These are phyloP conservation scores for Coffea humblotiana DNA, from an alignment of 305 asterid genomes.

Conservation along the genomic window DNA sequence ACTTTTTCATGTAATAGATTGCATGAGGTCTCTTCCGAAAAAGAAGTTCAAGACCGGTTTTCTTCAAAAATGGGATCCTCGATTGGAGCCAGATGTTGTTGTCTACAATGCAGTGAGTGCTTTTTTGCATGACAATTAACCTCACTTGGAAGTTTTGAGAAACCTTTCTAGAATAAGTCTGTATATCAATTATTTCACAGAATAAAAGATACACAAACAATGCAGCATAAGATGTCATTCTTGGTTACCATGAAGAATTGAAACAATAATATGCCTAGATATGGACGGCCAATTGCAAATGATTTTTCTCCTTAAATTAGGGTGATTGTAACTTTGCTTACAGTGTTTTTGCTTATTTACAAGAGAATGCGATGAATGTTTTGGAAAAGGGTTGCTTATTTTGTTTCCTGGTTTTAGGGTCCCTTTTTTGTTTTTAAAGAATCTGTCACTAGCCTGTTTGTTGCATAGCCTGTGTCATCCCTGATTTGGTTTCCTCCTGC, in stretches of 20 bases:
- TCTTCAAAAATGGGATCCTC: conserved; percentile 90
- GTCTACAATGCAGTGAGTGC: conserved; percentile 85
- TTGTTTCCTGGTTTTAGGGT: background rate
- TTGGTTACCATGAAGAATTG: background rate
- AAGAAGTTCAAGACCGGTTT: conserved; percentile 68
- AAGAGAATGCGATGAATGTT: background rate
- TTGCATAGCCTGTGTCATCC: too few relatives aligned
- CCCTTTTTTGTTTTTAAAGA: too few relatives aligned
- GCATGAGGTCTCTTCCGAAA: conserved; percentile 83
- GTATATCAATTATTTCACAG: background rate
- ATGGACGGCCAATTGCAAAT: background rate
- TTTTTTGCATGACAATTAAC: background rate
- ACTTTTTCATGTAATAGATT: conserved; percentile 84
- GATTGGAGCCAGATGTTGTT: conserved; percentile 75
- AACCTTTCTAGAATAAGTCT: background rate
- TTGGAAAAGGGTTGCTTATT: background rate
- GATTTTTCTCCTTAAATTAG: background rate
- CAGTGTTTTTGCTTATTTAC: background rate
- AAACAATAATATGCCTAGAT: background rate
- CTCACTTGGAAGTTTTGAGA: background rate
- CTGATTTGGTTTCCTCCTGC: background rate
- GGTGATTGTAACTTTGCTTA: background rate
- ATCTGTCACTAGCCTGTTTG: background rate
- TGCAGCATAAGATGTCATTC: background rate
- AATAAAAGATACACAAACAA: background rate